These are phyloP conservation scores for Debaryomyces udenii DNA, from an alignment of 1,139 yeast species.

Conservation along the genomic window DNA sequence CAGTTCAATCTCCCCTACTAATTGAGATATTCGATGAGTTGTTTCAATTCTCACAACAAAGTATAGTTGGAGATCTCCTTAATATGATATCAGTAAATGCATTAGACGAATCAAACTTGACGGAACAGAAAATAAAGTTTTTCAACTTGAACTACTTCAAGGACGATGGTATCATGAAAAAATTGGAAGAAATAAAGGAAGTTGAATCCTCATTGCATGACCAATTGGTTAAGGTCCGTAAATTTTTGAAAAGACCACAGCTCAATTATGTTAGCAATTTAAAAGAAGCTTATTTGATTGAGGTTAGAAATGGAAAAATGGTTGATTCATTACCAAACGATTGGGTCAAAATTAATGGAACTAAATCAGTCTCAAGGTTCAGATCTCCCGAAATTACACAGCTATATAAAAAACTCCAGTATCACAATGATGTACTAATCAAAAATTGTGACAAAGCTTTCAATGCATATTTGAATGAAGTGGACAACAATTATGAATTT, in stretches of 20 bases:
- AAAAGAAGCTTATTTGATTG: slow-evolving; percentile 72
- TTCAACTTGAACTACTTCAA: slow-evolving; percentile 50
- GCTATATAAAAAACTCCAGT: slow-evolving; percentile 58
- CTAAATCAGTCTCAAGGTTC: slow-evolving; percentile 71
- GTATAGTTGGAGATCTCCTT: slow-evolving; percentile 38
- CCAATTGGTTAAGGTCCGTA: slow-evolving; percentile 53
- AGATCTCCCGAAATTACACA: slow-evolving; percentile 60
- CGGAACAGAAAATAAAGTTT: slow-evolving; percentile 53
- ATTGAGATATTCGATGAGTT: slow-evolving; percentile 25
- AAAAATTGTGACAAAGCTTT: slow-evolving; percentile 61
- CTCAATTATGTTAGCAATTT: slow-evolving; percentile 58
- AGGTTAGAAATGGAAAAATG: slow-evolving; percentile 62
- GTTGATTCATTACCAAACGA: slow-evolving; percentile 62
- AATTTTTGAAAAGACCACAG: slow-evolving; percentile 57
- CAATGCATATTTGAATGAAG: slow-evolving; percentile 48
- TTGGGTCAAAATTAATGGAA: slow-evolving; percentile 78
- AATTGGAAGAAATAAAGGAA: slow-evolving; percentile 43
- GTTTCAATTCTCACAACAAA: slow-evolving; percentile 18
- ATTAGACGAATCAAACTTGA: slow-evolving; percentile 46
- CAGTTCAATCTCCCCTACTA: slow-evolving; percentile 28
- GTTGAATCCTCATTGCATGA: slow-evolving; percentile 49
- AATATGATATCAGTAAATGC: slow-evolving; percentile 64
- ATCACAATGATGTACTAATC: slow-evolving; percentile 62
- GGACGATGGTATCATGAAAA: slow-evolving; percentile 43
- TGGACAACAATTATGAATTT: slow-evolving; percentile 50